Percentiles rank a stretch among this genome's conserved stretches.
Evolutionary conservation across 2,329 filamentous ascomycete genomes (phyloP).

Genomic region (Trichoderma sp.): DNA sequence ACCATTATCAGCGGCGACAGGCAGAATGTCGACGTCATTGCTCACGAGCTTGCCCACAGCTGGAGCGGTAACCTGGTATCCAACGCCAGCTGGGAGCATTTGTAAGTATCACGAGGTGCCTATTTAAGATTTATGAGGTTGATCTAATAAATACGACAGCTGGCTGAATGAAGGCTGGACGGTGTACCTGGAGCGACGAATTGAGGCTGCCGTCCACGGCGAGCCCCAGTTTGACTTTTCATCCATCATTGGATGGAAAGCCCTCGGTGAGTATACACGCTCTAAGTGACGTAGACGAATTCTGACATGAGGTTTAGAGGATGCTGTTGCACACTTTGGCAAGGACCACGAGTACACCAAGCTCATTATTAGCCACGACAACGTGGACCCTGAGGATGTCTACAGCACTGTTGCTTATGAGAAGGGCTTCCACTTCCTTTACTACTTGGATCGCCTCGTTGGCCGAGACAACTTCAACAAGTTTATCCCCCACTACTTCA

Average conservation of each 20-base stretch:
- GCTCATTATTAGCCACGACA: slow-evolving; percentile 80
- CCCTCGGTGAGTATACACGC: slow-evolving; percentile 52
- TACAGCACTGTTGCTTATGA: slow-evolving; percentile 93
- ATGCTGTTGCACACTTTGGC: slow-evolving; percentile 75
- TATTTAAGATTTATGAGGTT: not conserved
- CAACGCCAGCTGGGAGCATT: slow-evolving; percentile 79
- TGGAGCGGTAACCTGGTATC: slow-evolving; percentile 89
- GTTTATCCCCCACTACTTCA: slow-evolving; percentile 95
- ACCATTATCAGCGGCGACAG: slow-evolving; percentile 88
- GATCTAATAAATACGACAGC: slow-evolving; percentile 33
- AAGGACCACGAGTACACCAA: slow-evolving; percentile 90
- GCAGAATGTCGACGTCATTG: slow-evolving; percentile 94
- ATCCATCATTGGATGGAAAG: slow-evolving; percentile 93
- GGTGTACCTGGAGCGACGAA: slow-evolving; percentile 85
- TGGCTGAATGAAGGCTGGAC: slow-evolving; percentile 86
- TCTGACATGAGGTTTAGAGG: slow-evolving; percentile 47
- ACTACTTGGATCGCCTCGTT: slow-evolving; percentile 81
- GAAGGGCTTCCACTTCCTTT: slow-evolving; percentile 94
- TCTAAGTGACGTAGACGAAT: not conserved
- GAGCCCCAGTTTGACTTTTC: slow-evolving; percentile 88
- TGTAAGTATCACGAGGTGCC: slow-evolving; percentile 42
- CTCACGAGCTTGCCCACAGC: slow-evolving; percentile 72
- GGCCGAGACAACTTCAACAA: slow-evolving; percentile 86
- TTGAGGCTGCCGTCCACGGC: slow-evolving; percentile 73
- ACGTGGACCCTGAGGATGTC: slow-evolving; percentile 90